Base-by-base conservation (phyloP, 495 filamentous ascomycete species). In the Hypoxylon fragiforme region DNA sequence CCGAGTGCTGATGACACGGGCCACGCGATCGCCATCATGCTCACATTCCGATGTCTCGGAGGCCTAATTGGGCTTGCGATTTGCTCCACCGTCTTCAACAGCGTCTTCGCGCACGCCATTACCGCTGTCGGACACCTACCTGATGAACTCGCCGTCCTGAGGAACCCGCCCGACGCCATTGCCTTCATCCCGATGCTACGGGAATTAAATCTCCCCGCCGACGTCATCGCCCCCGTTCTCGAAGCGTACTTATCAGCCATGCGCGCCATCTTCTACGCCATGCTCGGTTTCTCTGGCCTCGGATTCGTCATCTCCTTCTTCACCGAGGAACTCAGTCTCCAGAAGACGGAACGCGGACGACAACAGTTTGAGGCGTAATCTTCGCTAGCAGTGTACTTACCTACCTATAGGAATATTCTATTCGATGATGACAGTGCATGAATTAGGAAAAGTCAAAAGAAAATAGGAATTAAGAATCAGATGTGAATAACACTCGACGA, bases 21-120 rank as follows among this genome's bases (percentile, higher is more conserved):
- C 16, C 47, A 74, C 7, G 72, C 73, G 0, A 62, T 68, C 16
- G 72, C 67, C 3, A 44, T 69, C 3, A 37, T 75, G 2, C 47
- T 76, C 1, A 59, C 63, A 1, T 64, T 74, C 45, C 73, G 73
- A 1, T 58, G 76, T 15, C 64, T 76, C 13, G 73, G 73, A 0
- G 68, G 60, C 1, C 62, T 75, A 1, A 46, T 75, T 11, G 73
- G 72, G 7, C 67, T 75, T 9, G 65, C 75, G 1, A 44, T 76
- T 21, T 50, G 50, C 18, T 61, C 67, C 7, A 63, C 68, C 0
- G 48, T 62, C 4, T 72, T 71, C 53, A 66, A 40, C 48, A 68
- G 52, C 34, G 50, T 65, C 8, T 73, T 71, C 39, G 54, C 13
- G 37, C 20, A 18, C 3, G 48, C 49, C 7, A 58, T 58, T 12